phyloP scores from a whole-genome alignment of 2,329 filamentous ascomycete species.

The Madurella fahalii region DNA sequence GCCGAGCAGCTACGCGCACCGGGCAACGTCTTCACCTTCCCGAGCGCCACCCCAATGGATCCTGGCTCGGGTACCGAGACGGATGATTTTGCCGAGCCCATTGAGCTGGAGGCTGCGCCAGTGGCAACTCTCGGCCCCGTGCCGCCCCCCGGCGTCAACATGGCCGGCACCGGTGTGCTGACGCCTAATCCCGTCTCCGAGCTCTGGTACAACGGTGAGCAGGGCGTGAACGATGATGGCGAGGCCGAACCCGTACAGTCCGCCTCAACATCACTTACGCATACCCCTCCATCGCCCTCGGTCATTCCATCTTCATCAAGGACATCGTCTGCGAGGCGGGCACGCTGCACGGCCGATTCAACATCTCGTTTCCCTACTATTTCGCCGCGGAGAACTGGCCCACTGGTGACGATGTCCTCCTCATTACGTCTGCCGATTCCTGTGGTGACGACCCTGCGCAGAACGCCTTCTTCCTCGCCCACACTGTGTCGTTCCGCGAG shows the following conservation, averaged over 20 bases:
- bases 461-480: conserved; percentile 8
- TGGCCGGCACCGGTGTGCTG: conserved; percentile 9
- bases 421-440: conserved; percentile 1
- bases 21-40: neutral
- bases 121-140: conserved; percentile 7
- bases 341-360: conserved; percentile 5
- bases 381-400: conserved; percentile 5
- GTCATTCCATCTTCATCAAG: conserved; percentile 9
- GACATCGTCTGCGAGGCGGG: conserved; percentile 6
- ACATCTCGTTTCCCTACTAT: conserved; percentile 4
- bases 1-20: neutral
- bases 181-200: conserved; percentile 1
- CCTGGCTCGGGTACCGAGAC: neutral
- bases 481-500: conserved; percentile 5
- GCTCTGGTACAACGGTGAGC: conserved; percentile 9
- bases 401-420: conserved; percentile 2
- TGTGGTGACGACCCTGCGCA: conserved; percentile 3
- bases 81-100: neutral
- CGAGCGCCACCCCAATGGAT: conserved; percentile 1
- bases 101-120: conserved; percentile 1
- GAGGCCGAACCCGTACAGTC: conserved; percentile 2
- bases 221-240: neutral
- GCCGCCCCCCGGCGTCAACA: conserved; percentile 6
- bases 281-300: conserved; percentile 4
- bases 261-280: conserved; percentile 8